A percentile compares a stretch with the other conserved stretches of the same genome.
phyloP scores from a whole-genome alignment of 768 basidiomycete genomes.

The Lactifluus subvellereus region DNA sequence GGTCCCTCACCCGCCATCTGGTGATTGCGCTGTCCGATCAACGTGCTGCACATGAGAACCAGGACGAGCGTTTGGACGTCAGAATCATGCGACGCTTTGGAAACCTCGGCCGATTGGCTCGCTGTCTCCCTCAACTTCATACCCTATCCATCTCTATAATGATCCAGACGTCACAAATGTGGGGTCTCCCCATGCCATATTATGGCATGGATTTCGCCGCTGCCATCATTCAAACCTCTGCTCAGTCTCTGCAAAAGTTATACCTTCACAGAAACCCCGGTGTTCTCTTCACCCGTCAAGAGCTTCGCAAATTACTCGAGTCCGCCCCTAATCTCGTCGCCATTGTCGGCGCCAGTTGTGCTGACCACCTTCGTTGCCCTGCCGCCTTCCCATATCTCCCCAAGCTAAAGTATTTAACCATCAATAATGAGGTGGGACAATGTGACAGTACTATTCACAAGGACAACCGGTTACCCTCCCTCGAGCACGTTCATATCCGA shows the following conservation, averaged over 20 bases:
- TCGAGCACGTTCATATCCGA: slow-evolving; percentile 12
- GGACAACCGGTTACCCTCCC: background rate
- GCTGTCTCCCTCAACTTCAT: slow-evolving; percentile 13
- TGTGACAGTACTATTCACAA: slow-evolving; percentile 1
- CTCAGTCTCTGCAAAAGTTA: slow-evolving; percentile 11
- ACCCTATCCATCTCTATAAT: slow-evolving; percentile 14
- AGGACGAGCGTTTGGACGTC: background rate
- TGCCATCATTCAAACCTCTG: background rate
- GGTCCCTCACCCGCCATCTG: slow-evolving; percentile 13
- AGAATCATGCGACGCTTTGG: slow-evolving; percentile 13
- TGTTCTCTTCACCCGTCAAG: slow-evolving; percentile 11
- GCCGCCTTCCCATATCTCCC: slow-evolving; percentile 17
- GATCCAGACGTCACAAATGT: background rate
- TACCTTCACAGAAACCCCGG: background rate
- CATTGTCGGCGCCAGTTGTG: background rate
- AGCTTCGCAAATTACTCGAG: slow-evolving; percentile 10
- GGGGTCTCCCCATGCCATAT: slow-evolving; percentile 3
- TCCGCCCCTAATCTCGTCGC: slow-evolving; percentile 11
- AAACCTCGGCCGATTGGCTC: slow-evolving; percentile 11
- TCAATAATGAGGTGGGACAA: background rate
- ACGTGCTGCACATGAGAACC: background rate
- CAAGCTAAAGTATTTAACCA: slow-evolving; percentile 8
- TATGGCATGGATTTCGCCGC: slow-evolving; percentile 17
- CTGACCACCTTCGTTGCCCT: slow-evolving; percentile 7
- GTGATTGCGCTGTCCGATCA: slow-evolving; percentile 15